Evolutionary conservation across 129 eudicot species (phyloP).

Genomic region (Tagetes erecta): DNA sequence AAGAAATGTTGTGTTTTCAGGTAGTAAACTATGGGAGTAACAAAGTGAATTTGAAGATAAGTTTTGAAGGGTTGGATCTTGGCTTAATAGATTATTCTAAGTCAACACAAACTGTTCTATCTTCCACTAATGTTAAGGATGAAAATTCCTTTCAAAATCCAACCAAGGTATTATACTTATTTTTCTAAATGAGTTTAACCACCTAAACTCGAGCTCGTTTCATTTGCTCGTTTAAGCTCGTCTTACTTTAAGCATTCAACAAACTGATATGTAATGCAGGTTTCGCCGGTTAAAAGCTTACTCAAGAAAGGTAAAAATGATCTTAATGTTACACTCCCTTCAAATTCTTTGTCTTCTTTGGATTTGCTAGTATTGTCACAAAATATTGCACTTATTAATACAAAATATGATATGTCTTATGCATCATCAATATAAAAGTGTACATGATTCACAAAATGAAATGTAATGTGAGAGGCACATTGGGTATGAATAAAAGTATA

Average conservation of each 20-base stretch:
- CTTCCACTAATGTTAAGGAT: conserved; percentile 61
- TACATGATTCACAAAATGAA: conserved; percentile 19
- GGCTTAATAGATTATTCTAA: conserved; percentile 34
- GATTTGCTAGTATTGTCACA: conserved; percentile 48
- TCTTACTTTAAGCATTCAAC: background rate
- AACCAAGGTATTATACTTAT: conserved; percentile 50
- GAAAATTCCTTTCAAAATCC: conserved; percentile 78
- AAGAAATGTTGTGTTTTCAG: conserved; percentile 37
- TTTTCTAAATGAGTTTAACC: background rate
- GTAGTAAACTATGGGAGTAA: conserved; percentile 69
- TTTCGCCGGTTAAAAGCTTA: conserved; percentile 36
- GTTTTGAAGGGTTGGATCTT: conserved; percentile 48
- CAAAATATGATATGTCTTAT: conserved; percentile 7
- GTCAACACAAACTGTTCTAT: conserved; percentile 51
- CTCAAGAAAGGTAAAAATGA: conserved; percentile 40
- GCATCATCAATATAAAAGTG: conserved; percentile 19
- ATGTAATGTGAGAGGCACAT: conserved; percentile 13
- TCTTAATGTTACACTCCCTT: conserved; percentile 44
- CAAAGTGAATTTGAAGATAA: conserved; percentile 52
- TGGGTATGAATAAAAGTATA: conserved; percentile 7
- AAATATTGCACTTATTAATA: background rate
- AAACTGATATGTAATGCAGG: conserved; percentile 25
- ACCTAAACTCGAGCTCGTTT: no score
- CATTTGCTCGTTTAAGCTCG: background rate
- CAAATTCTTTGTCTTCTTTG: conserved; percentile 52